Conservation (phyloP, 768 basidiomycete species). For the Russula dissimulans region DNA sequence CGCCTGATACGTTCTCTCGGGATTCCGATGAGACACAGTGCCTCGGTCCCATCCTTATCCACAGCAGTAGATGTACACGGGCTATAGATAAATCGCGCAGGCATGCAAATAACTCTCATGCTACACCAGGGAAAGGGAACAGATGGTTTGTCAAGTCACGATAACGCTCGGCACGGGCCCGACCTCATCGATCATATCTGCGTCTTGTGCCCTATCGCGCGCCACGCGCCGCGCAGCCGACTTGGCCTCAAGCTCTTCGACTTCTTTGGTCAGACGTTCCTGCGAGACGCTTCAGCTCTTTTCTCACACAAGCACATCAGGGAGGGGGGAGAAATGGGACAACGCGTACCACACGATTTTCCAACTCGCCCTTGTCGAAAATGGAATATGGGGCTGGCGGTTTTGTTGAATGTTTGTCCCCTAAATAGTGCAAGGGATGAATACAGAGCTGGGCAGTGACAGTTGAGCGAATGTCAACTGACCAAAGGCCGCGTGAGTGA, state of each 20-base stretch:
- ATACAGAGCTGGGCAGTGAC: neutral
- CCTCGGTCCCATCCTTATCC: neutral
- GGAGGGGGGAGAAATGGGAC: neutral
- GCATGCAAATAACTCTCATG: neutral
- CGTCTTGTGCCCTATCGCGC: slow-evolving; percentile 6
- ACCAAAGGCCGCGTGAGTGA: slow-evolving; percentile 64
- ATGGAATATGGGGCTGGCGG: slow-evolving; percentile 45
- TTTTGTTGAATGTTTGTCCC: slow-evolving; percentile 35
- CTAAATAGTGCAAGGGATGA: slow-evolving; percentile 23
- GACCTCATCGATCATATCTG: slow-evolving; percentile 11
- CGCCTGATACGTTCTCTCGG: neutral
- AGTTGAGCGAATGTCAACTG: neutral
- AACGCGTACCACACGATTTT: slow-evolving; percentile 38
- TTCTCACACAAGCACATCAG: neutral
- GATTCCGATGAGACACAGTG: neutral
- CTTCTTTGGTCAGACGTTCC: slow-evolving; percentile 51
- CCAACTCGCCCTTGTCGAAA: slow-evolving; percentile 48
- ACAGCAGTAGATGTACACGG: neutral
- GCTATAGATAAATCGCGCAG: neutral
- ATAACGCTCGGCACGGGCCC: neutral
- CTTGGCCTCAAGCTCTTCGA: slow-evolving; percentile 44
- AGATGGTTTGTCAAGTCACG: neutral
- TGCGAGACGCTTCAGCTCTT: slow-evolving; percentile 20
- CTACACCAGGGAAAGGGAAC: neutral
- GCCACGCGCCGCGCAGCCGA: slow-evolving; percentile 34